phyloP scores from a whole-genome alignment of 129 eudicot genomes.

The Solidago caesia region DNA sequence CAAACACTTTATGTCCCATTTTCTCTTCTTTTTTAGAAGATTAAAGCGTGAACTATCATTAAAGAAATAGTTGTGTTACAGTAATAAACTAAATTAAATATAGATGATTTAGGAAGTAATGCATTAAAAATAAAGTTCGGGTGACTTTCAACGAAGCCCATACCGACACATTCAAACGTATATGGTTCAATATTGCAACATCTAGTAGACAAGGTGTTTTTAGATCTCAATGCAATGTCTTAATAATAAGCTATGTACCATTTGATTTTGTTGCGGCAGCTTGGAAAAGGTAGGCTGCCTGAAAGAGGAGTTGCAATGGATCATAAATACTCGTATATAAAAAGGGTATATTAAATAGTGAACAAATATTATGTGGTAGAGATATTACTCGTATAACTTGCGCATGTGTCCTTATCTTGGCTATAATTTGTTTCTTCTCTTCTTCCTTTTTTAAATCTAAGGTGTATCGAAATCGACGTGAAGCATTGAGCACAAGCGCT shows the following conservation, averaged over 20 bases:
- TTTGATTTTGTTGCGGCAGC: constrained; percentile 50
- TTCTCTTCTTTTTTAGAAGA: no score
- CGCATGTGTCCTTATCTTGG: constrained; percentile 87
- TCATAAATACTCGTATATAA: constrained; percentile 16
- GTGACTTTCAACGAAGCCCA: no score
- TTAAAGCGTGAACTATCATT: no score
- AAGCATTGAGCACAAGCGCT: constrained; percentile 93
- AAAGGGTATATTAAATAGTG: constrained; percentile 7
- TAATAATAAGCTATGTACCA: constrained; percentile 42
- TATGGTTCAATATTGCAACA: neutral
- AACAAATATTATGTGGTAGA: neutral
- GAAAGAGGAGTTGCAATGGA: constrained; percentile 28
- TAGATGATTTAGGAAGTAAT: no score
- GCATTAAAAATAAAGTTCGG: no score
- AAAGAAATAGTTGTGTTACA: no score
- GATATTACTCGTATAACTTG: constrained; percentile 77
- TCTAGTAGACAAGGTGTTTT: neutral
- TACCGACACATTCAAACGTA: neutral
- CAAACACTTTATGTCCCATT: no score
- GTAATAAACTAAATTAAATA: no score
- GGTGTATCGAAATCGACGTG: constrained; percentile 93
- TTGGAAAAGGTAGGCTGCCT: constrained; percentile 89
- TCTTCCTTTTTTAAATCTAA: constrained; percentile 92
- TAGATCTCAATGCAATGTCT: neutral
- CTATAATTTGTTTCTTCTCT: constrained; percentile 75